Evolutionary conservation across 1,139 yeast genomes (phyloP).

Genomic region (Taiozyma sp.): DNA sequence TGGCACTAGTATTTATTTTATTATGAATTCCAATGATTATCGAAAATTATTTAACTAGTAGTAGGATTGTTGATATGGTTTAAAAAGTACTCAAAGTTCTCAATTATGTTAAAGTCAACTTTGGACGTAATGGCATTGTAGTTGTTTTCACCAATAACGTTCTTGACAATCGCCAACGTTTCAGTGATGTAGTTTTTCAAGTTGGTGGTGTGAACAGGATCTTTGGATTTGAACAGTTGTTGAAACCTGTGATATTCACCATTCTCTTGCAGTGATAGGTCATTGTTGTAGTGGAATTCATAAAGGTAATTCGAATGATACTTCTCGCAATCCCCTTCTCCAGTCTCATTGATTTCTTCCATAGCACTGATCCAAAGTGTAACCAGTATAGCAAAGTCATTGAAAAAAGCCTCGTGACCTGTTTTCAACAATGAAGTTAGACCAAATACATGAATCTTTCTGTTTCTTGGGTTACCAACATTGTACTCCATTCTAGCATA

Average conservation of each 20-base stretch:
- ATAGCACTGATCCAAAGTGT: slow-evolving; percentile 54
- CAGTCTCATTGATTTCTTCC: slow-evolving; percentile 69
- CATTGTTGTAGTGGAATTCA: slow-evolving; percentile 31
- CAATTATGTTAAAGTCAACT: slow-evolving; percentile 26
- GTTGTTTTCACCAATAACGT: slow-evolving; percentile 25
- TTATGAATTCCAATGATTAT: neutral
- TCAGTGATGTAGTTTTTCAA: slow-evolving; percentile 34
- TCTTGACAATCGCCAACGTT: slow-evolving; percentile 26
- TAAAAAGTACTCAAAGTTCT: slow-evolving; percentile 31
- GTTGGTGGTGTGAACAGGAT: slow-evolving; percentile 57
- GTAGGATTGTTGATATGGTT: slow-evolving; percentile 1
- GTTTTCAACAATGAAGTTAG: slow-evolving; percentile 40
- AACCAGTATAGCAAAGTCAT: slow-evolving; percentile 37
- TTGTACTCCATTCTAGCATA: slow-evolving; percentile 35
- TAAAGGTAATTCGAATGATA: slow-evolving; percentile 55
- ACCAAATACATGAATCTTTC: slow-evolving; percentile 61
- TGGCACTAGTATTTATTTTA: neutral
- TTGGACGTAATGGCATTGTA: slow-evolving; percentile 24
- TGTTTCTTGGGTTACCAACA: slow-evolving; percentile 64
- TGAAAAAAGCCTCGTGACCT: slow-evolving; percentile 27
- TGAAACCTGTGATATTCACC: slow-evolving; percentile 58
- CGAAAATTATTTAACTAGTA: neutral
- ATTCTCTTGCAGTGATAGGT: slow-evolving; percentile 44
- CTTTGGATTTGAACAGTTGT: slow-evolving; percentile 39
- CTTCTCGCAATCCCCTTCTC: slow-evolving; percentile 55